A percentile compares a stretch with the other conserved stretches of the same genome.
Evolutionary conservation across 331 rosid genomes (phyloP).

Genomic region (Pyrus hybrid): DNA sequence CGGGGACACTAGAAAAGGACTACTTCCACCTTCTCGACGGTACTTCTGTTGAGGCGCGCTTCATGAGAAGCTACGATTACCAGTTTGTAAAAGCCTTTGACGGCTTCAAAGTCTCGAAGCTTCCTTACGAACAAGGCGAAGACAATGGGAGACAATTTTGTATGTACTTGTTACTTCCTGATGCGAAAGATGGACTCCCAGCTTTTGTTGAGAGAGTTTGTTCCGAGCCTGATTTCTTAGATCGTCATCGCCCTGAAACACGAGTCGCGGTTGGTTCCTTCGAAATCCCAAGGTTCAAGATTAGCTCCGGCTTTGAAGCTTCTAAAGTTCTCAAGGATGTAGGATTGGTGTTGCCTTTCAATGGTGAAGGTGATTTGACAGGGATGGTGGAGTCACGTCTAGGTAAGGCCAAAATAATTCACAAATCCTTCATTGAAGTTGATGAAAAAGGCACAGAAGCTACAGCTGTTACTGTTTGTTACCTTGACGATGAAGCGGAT

Average conservation of each 20-base stretch:
- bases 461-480: conserved; percentile 31
- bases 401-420: conserved; percentile 33
- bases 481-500: too few species aligned
- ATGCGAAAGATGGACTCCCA: conserved; percentile 50
- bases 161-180: conserved; percentile 75
- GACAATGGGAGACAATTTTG: conserved; percentile 42
- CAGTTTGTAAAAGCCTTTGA: conserved; percentile 12
- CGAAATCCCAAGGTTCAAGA: conserved; percentile 56
- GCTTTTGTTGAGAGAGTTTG: conserved; percentile 7
- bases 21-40: too few species aligned
- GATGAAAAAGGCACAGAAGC: conserved; percentile 80
- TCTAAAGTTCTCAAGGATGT: conserved; percentile 36
- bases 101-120: conserved; percentile 13
- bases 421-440: conserved; percentile 8
- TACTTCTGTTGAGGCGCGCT: conserved; percentile 37
- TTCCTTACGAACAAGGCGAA: conserved; percentile 56
- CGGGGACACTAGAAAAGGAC: too few species aligned
- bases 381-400: not conserved
- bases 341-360: conserved; percentile 55
- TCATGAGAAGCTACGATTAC: conserved; percentile 52
- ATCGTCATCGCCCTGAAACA: conserved; percentile 10
- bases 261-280: conserved; percentile 35
- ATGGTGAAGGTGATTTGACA: too few species aligned
- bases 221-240: conserved; percentile 47
- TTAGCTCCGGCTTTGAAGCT: conserved; percentile 50